phyloP scores from a whole-genome alignment of 2,329 filamentous ascomycete species.

The Neurospora crassa region DNA sequence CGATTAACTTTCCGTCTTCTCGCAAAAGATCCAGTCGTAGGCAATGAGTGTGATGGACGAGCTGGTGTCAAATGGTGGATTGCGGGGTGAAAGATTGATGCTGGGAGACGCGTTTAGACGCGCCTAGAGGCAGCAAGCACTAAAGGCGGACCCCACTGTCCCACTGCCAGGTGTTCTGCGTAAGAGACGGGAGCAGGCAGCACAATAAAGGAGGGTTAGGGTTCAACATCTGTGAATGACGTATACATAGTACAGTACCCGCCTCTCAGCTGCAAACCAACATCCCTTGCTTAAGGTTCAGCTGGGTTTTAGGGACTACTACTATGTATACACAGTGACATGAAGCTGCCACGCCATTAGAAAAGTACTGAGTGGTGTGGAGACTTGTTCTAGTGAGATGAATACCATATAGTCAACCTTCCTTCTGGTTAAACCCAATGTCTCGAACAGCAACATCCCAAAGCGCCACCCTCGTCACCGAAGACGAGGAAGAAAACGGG shows the following conservation, averaged over 20 bases:
- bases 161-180: neutral
- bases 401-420: neutral
- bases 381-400: neutral
- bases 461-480: neutral
- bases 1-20: neutral
- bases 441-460: neutral
- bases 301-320: neutral
- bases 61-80: neutral
- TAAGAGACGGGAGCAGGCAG: neutral
- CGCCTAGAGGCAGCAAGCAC: conserved; percentile 13
- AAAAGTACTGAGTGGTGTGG: neutral
- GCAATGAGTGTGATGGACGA: neutral
- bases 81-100: conserved; percentile 9
- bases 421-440: neutral
- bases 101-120: conserved; percentile 15
- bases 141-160: conserved; percentile 16
- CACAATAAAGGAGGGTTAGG: neutral
- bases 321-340: neutral
- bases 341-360: neutral
- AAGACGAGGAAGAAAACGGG: neutral
- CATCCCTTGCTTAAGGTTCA: neutral
- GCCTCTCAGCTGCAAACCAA: neutral
- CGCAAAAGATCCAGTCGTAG: neutral
- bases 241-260: neutral
- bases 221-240: neutral